Base-by-base conservation (phyloP, 148 eudicot species). In the Chenopodium quinoa region DNA sequence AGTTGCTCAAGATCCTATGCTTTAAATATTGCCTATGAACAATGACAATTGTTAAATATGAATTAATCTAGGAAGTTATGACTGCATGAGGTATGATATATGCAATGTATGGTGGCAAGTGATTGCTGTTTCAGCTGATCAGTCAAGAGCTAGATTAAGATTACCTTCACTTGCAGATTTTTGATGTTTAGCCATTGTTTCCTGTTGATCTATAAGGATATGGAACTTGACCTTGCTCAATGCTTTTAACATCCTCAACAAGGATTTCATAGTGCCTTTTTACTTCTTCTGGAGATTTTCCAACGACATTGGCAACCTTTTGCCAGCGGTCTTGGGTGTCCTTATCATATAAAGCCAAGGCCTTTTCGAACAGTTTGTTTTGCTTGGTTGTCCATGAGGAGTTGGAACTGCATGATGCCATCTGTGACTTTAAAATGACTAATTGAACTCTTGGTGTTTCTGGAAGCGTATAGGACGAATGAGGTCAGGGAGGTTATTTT, bases 251-350 rank as follows among this genome's bases (percentile, higher is more conserved):
- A 73, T 92, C 95, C 71, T 85, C 88, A 1, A 85, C 86, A 19
- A 92, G 90, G 62, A 89, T 86, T 44, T 88, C 90, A 81, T 91
- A 91, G 80, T 90, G 94, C 83, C 86, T 87, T 75, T 87, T 89
- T 25, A 91, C 94, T 86, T 91, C 92, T 82, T 91, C 89, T 0
- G 85, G 88, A 10, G 94, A 82, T 85, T 91, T 91, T 29, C 91
- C 93, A 25, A 92, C 95, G 19, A 83, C 87, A 50, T 74, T 83
- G 32, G 91, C 93, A 76, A 92, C 84, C 63, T 89, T 91, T 83
- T 89, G 90, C 94, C 94, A 92, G 40, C 91, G 88, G 79, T 92
- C 93, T 62, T 89, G 91, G 37, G 93, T 89, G 71, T 89, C 86
- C 80, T 83, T 84, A 22, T 90, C 93, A 75, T 85, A 90, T 25